Base-by-base conservation (phyloP, 202 grass and related monocot species). In the Setaria italica region DNA sequence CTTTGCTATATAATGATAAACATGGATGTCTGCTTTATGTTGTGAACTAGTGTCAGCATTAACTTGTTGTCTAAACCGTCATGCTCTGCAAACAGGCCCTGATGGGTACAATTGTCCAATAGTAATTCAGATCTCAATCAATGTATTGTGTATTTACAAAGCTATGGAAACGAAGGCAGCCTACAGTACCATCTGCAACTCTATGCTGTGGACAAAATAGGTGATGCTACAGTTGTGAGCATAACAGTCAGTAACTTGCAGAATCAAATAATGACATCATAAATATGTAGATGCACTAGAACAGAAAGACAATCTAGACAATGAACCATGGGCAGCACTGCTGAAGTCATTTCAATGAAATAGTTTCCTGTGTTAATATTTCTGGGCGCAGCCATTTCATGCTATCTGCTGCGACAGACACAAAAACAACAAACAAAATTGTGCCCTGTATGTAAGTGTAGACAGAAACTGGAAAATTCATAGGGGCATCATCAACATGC, bases 381-480 rank as follows among this genome's bases (percentile, higher is more conserved):
- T 85, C 48, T 4, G 11, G 20, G 9, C 11, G 47, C 84, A 55
- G 58, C 43, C 17, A 13, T 80, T 84, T 77, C 45, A 16, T 11
- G 17, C 56, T 91, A 82, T 67, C 42, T 43, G 66, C 48, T 62
- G 73, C 66, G 29, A 62, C 39, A 63, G 70, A 59, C 25, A 82
- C 64, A 73, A 55, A 90, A 59, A 21, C 4, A 9, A 82, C 33
- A 81, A 85, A 77, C 58, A 85, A 88, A 85, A 85, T 43, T 72
- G 46, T 85, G 63, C 71, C 14, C 74, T 84, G 54, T 67, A 74
- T 66, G 47, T 17, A 79, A 58, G 72, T 37, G 47, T 79, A 21
- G 46, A 45, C 47, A 41, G 32, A 6, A 62, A 19, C 4, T 3
- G 20, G 6, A 17, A 55, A 46, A 25, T 9, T n/a, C 16, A 2